Conservation (phyloP, 2,329 filamentous ascomycete species). For the Trichophyton rubrum region DNA sequence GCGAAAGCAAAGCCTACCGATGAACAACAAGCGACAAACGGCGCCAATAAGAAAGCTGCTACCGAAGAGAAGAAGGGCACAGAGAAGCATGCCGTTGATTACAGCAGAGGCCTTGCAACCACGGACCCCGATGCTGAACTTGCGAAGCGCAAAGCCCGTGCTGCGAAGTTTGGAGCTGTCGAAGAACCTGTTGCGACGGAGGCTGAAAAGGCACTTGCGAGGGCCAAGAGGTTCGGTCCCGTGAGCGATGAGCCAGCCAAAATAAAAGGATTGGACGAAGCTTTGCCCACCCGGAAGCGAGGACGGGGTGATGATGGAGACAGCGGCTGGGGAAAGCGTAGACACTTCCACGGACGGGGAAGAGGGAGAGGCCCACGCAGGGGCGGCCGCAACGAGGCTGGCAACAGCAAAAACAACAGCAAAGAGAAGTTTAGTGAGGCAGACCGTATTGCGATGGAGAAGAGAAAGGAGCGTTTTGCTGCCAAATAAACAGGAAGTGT, state of each 20-base stretch:
- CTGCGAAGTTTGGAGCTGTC: conserved; percentile 38
- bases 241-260: conserved; percentile 17
- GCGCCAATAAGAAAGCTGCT: conserved; percentile 13
- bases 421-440: conserved; percentile 25
- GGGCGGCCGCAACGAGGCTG: background rate
- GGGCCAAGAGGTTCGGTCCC: conserved; percentile 37
- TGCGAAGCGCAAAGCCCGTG: conserved; percentile 37
- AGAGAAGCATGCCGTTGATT: conserved; percentile 26
- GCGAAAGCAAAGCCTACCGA: conserved; percentile 12
- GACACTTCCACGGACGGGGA: conserved; percentile 21
- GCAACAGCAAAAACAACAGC: background rate
- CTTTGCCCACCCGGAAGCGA: conserved; percentile 33
- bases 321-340: conserved; percentile 30
- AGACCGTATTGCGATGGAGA: conserved; percentile 34
- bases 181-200: conserved; percentile 31
- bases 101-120: conserved; percentile 30
- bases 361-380: conserved; percentile 14
- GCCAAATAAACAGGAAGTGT: background rate
- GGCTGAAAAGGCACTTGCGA: conserved; percentile 33
- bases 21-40: conserved; percentile 13
- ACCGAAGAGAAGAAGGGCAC: conserved; percentile 17
- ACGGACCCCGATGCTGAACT: conserved; percentile 36
- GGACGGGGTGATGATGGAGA: conserved; percentile 27
- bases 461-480: conserved; percentile 37
- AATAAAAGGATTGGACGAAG: conserved; percentile 35